phyloP scores from a whole-genome alignment of 208 protist species.

The Crithidia brevicula region DNA sequence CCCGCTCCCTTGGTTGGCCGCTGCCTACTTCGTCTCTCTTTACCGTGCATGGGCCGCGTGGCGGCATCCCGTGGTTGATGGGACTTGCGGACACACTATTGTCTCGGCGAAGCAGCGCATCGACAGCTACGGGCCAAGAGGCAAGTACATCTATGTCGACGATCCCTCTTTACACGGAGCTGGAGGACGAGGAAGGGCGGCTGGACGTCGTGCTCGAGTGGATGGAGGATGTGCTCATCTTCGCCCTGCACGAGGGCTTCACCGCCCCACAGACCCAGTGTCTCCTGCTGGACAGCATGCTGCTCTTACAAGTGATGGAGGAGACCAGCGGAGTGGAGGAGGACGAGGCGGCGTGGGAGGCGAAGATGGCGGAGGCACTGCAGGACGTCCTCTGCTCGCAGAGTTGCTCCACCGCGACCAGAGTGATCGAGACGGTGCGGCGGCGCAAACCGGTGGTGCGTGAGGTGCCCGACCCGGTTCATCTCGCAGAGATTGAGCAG shows the following conservation, averaged over 20 bases:
- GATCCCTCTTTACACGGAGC: conserved; percentile 33
- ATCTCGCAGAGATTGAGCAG: conserved; percentile 47
- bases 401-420: conserved; percentile 43
- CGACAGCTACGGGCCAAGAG: no score
- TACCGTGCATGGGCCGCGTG: no score
- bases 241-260: conserved; percentile 47
- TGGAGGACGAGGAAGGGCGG: conserved; percentile 43
- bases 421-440: conserved; percentile 36
- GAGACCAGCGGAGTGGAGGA: neutral
- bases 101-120: conserved; percentile 17
- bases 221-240: conserved; percentile 72
- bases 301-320: conserved; percentile 51
- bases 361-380: conserved; percentile 34
- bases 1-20: conserved; percentile 41
- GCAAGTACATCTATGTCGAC: neutral
- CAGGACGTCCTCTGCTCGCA: conserved; percentile 54
- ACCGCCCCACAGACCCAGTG: conserved; percentile 63
- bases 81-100: conserved; percentile 24
- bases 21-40: conserved; percentile 4
- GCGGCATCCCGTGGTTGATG: no score
- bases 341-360: conserved; percentile 18
- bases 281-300: conserved; percentile 63
- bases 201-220: conserved; percentile 67
- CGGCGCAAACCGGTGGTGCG: conserved; percentile 27
- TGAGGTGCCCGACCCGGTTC: conserved; percentile 55